Percentiles rank a stretch among this genome's conserved stretches.
Conservation (phyloP, 306 rosid genomes). For the Acacia confusa region DNA sequence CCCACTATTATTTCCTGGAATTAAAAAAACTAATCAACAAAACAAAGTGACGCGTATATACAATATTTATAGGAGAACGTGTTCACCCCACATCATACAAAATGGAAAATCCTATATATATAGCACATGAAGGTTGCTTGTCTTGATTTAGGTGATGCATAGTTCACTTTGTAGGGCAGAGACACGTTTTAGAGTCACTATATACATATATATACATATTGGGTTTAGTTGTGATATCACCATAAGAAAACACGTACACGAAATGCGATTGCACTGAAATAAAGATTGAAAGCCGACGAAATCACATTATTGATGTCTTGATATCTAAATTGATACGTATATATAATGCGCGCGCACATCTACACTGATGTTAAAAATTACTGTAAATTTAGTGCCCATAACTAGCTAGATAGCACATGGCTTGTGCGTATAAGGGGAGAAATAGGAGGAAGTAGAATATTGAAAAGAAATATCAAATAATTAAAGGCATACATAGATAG, state of each 20-base stretch:
- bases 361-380: not conserved
- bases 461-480: not conserved
- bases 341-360: not conserved
- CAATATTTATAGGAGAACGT: conserved; percentile 32
- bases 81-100: conserved; percentile 27
- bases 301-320: not conserved
- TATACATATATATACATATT: not conserved
- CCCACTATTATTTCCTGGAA: not conserved
- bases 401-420: too few species aligned
- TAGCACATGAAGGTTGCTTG: conserved; percentile 25
- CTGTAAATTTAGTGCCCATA: too few species aligned
- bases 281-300: not conserved
- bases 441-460: not conserved
- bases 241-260: not conserved
- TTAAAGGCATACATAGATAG: not conserved
- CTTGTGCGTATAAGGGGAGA: not conserved
- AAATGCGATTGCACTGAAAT: not conserved
- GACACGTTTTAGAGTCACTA: conserved; percentile 2
- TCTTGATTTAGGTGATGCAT: conserved; percentile 28
- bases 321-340: not conserved
- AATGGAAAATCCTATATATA: not conserved
- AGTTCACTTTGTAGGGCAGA: conserved; percentile 21
- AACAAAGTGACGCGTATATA: not conserved
- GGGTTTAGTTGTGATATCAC: not conserved
- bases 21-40: not conserved